Base-by-base conservation (phyloP, 2,329 filamentous ascomycete species). In the Xylaria sp. region DNA sequence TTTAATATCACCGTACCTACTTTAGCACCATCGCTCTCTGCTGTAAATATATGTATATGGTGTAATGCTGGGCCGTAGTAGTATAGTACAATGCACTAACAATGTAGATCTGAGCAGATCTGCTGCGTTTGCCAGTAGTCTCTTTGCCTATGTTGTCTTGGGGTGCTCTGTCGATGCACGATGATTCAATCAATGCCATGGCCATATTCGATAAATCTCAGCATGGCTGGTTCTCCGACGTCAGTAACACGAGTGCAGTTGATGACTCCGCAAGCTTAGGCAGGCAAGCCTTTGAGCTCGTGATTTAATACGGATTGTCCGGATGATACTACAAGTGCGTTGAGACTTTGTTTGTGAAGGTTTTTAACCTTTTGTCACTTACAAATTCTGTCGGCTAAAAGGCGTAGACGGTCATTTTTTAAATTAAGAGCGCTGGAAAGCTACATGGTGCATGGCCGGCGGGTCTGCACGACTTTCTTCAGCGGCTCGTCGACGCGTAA, bases 191-290 rank as follows among this genome's bases (percentile, higher is more conserved):
- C 33, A 39, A 7, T 23, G 33, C 51, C 51, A 31, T 66, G 54
- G 52, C 57, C 15, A 43, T n/a, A 46, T 18, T 46, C 15, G 15
- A 46, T 39, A 58, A 58, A 57, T 52, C 18, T n/a, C 25, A 33
- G 20, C 52, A 63, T n/a, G 28, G 28, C 28, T 39, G 55, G 41
- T 49, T 39, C n/a, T 33, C 51, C 56, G 56, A 65, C 62, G 56
- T 65, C 66, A 65, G 66, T 57, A 62, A 61, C 43, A 68, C 66
- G 62, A 68, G 31, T 49, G 56, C 25, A 18, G 23, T 5, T 23
- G 46, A 49, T 57, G 36, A 60, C 33, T 36, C 23, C 23, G 54
- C 55, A 56, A 56, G 18, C n/a, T 10, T 48, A 15, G 41, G 18
- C 12, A 28, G 18, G 41, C 12, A 28, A 18, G 18, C 2, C 13